phyloP scores from a whole-genome alignment of 1,284 basidiomycete genomes.

The Cystobasidium sp. region DNA sequence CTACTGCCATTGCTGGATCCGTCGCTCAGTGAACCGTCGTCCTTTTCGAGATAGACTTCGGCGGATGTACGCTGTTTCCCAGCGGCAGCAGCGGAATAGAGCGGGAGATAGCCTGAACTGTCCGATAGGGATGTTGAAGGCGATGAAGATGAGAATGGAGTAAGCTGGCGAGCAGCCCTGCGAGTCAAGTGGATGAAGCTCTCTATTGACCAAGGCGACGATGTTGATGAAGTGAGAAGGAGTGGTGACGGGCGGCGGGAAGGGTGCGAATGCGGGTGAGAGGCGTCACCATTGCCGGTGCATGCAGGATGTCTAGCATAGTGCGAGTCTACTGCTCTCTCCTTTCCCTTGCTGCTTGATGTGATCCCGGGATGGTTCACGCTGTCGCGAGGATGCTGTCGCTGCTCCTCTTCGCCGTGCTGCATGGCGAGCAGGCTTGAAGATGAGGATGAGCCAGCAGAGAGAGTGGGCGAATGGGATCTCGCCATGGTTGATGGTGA shows the following conservation, averaged over 20 bases:
- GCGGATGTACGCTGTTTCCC: slow-evolving; percentile 1
- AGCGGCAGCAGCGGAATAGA: not conserved
- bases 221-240: not conserved
- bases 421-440: not conserved
- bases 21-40: not conserved
- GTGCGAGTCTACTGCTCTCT: not conserved
- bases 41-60: not conserved
- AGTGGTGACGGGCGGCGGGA: too few species aligned
- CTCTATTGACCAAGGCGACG: slow-evolving; percentile 4
- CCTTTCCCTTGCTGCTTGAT: not conserved
- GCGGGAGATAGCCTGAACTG: slow-evolving; percentile 9
- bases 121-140: not conserved
- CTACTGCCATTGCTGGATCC: too few species aligned
- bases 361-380: not conserved
- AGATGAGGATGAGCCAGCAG: slow-evolving; percentile 10
- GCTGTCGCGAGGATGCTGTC: not conserved
- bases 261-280: too few species aligned
- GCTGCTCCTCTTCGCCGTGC: not conserved
- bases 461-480: slow-evolving; percentile 3
- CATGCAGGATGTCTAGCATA: too few species aligned
- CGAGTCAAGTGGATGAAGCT: too few species aligned
- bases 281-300: not conserved
- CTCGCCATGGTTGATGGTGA: not conserved
- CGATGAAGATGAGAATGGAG: slow-evolving; percentile 1
- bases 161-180: slow-evolving; percentile 2